Evolutionary conservation across 78 protist species (phyloP).

Genomic region (Monocercomonoides exilis): DNA sequence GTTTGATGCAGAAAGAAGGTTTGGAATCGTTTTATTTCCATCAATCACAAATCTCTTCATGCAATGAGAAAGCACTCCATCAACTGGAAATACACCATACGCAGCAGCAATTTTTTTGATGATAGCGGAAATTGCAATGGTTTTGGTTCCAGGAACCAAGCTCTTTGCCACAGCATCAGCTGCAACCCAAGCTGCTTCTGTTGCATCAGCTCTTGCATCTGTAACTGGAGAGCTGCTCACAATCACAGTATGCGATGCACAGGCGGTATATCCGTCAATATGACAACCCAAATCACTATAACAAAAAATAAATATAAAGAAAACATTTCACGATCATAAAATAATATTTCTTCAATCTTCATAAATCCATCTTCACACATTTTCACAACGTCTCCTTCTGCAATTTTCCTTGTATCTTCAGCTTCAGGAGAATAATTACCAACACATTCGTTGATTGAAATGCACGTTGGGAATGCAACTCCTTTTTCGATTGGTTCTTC

Average conservation of each 20-base stretch:
- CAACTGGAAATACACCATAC: slow-evolving; percentile 56
- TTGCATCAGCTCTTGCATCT: slow-evolving; percentile 67
- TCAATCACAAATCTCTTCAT: slow-evolving; percentile 67
- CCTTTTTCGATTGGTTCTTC: slow-evolving; percentile 55
- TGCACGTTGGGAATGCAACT: slow-evolving; percentile 89
- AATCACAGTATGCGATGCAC: slow-evolving; percentile 74
- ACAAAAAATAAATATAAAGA: background rate
- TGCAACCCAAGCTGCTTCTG: slow-evolving; percentile 85
- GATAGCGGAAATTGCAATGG: slow-evolving; percentile 54
- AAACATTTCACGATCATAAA: background rate
- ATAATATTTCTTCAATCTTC: too few species aligned
- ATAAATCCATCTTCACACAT: slow-evolving; percentile 35
- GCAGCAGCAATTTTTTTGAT: slow-evolving; percentile 50
- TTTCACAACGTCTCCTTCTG: slow-evolving; percentile 83
- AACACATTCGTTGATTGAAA: slow-evolving; percentile 76
- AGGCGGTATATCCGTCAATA: slow-evolving; percentile 80
- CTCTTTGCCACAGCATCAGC: slow-evolving; percentile 58
- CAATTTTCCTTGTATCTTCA: slow-evolving; percentile 31
- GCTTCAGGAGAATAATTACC: slow-evolving; percentile 88
- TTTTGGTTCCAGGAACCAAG: slow-evolving; percentile 48
- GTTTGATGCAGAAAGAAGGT: slow-evolving; percentile 23
- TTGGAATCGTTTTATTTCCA: slow-evolving; percentile 64
- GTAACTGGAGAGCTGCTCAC: slow-evolving; percentile 43
- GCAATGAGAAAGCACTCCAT: slow-evolving; percentile 87
- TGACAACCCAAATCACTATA: slow-evolving; percentile 84